phyloP scores from a whole-genome alignment of 140 eudicot genomes.

The Senecio squalidus region DNA sequence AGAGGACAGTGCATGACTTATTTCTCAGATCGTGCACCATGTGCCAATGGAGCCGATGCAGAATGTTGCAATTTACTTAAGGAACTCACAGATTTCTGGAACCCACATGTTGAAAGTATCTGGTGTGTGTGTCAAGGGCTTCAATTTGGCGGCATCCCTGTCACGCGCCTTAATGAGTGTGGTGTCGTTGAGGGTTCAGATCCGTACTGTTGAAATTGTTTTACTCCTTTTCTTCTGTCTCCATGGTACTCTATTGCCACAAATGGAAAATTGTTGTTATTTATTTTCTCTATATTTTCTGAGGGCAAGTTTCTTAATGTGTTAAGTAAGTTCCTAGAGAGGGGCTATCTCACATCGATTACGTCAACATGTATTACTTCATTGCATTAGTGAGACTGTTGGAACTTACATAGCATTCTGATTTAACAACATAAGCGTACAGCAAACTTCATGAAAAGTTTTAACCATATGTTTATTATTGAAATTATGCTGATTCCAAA shows the following conservation, averaged over 20 bases:
- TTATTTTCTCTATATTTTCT: too few species aligned
- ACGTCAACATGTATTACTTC: too few species aligned
- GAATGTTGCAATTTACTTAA: slow-evolving; percentile 5
- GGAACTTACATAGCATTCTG: too few species aligned
- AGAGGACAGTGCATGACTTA: slow-evolving; percentile 13
- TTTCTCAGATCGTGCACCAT: background rate
- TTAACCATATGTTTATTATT: too few species aligned
- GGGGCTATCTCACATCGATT: too few species aligned
- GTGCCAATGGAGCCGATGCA: slow-evolving; percentile 3
- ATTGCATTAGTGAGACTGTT: too few species aligned
- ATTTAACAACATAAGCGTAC: too few species aligned
- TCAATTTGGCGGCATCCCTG: background rate
- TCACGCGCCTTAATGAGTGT: slow-evolving; percentile 6
- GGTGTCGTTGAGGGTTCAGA: slow-evolving; percentile 6
- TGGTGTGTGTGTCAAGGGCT: slow-evolving; percentile 18
- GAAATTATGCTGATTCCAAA: too few species aligned
- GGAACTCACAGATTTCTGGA: background rate
- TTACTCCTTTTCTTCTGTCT: background rate
- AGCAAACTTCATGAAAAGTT: too few species aligned
- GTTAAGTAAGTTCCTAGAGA: too few species aligned
- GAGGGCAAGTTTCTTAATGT: too few species aligned
- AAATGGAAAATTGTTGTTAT: background rate
- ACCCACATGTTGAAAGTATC: slow-evolving; percentile 2
- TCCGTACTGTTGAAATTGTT: slow-evolving; percentile 10
- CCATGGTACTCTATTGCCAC: background rate